Evolutionary conservation across 345 rosid species (phyloP).

Genomic region (Orychophragmus violaceus): DNA sequence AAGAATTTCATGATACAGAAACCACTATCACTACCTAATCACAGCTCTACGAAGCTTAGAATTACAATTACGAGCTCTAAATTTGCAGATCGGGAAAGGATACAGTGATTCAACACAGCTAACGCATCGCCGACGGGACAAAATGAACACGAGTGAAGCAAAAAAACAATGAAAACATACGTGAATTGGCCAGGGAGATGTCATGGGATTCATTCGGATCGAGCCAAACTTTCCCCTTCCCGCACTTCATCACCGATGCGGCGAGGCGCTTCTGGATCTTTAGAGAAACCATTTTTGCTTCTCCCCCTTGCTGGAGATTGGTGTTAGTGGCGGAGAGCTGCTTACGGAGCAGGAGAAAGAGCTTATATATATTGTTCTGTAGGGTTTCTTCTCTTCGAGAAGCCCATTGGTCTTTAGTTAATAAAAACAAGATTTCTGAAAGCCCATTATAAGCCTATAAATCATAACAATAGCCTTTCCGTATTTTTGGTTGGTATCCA

Average conservation of each 20-base stretch:
- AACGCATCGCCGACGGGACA: background rate
- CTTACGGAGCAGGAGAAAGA: background rate
- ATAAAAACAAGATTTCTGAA: background rate
- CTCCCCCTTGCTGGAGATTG: constrained; percentile 3
- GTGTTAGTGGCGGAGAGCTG: constrained; percentile 20
- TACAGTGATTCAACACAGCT: background rate
- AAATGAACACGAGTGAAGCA: background rate
- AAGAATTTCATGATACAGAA: background rate
- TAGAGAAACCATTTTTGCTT: constrained; percentile 29
- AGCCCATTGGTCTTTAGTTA: background rate
- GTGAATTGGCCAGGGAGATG: constrained; percentile 36
- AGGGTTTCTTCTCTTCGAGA: constrained; percentile 18
- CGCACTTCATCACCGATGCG: constrained; percentile 35
- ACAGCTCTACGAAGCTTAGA: too few relatives aligned
- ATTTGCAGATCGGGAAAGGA: background rate
- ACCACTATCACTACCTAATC: background rate
- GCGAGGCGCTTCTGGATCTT: constrained; percentile 38
- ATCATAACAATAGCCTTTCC: too few relatives aligned
- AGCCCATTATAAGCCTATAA: background rate
- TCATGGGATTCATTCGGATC: constrained; percentile 33
- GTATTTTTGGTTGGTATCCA: too few relatives aligned
- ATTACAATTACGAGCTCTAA: background rate
- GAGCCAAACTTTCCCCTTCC: constrained; percentile 36
- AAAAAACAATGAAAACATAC: background rate
- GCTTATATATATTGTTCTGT: background rate